Evolutionary conservation across 257 asterid genomes (phyloP).

Genomic region (Leptodermis oblonga): DNA sequence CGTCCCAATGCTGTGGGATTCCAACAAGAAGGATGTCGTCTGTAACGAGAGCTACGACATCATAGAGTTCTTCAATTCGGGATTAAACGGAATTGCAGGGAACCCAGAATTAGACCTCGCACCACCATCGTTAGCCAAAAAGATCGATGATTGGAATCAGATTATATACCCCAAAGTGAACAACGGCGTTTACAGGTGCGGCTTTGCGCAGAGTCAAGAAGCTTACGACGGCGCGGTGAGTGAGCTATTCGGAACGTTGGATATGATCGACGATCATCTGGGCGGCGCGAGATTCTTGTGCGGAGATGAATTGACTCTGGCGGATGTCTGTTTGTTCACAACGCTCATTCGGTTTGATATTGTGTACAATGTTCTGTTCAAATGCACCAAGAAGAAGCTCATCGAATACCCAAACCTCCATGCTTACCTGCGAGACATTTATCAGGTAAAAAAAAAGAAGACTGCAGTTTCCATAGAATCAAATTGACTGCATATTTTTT

Average conservation of each 20-base stretch:
- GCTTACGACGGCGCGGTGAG: constrained; percentile 66
- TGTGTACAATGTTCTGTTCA: constrained; percentile 80
- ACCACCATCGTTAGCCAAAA: constrained; percentile 45
- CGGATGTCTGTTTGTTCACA: constrained; percentile 89
- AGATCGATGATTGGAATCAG: constrained; percentile 67
- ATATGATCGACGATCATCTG: constrained; percentile 68
- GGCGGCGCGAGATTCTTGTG: constrained; percentile 59
- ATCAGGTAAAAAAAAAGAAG: constrained; percentile 52
- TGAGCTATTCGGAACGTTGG: constrained; percentile 58
- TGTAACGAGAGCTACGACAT: constrained; percentile 95
- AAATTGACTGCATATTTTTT: background rate
- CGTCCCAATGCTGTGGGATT: constrained; percentile 95
- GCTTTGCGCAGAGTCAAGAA: constrained; percentile 94
- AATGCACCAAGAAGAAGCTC: constrained; percentile 93
- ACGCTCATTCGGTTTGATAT: constrained; percentile 85
- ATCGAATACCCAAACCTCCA: constrained; percentile 65
- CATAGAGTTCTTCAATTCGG: constrained; percentile 60
- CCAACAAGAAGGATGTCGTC: constrained; percentile 49
- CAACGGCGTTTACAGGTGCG: constrained; percentile 96
- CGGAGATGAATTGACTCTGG: constrained; percentile 68
- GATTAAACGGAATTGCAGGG: constrained; percentile 47
- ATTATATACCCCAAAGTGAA: constrained; percentile 73
- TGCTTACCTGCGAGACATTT: constrained; percentile 75
- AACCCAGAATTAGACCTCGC: constrained; percentile 69
- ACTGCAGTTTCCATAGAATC: background rate